phyloP scores from a whole-genome alignment of 768 basidiomycete species.

The Lactarius hatsudake region DNA sequence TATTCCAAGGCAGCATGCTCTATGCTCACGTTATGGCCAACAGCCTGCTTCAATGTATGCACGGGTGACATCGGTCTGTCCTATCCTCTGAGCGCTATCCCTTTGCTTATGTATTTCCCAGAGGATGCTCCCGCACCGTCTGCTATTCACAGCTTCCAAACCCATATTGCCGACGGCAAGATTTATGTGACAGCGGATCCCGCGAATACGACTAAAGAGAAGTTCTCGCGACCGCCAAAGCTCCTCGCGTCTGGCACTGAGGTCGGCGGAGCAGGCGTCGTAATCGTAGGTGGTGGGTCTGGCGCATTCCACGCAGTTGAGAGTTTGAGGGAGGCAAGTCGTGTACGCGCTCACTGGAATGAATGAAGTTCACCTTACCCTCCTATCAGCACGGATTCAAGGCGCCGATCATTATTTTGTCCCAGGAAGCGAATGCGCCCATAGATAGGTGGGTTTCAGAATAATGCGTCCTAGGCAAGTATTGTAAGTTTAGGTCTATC shows the following conservation, averaged over 20 bases:
- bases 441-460: slow-evolving; percentile 64
- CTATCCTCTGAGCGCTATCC: not conserved
- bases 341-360: not conserved
- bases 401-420: slow-evolving; percentile 73
- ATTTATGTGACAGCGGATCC: slow-evolving; percentile 75
- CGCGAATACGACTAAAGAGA: slow-evolving; percentile 58
- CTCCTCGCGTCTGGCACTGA: slow-evolving; percentile 48
- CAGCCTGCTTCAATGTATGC: slow-evolving; percentile 86
- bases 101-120: slow-evolving; percentile 33
- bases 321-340: slow-evolving; percentile 71
- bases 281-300: slow-evolving; percentile 85
- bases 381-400: slow-evolving; percentile 64
- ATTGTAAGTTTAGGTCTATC: not conserved
- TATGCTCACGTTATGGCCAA: not conserved
- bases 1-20: not conserved
- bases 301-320: slow-evolving; percentile 76
- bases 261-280: slow-evolving; percentile 58
- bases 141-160: slow-evolving; percentile 76
- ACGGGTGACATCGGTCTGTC: slow-evolving; percentile 73
- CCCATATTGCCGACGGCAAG: slow-evolving; percentile 63
- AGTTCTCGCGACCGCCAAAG: slow-evolving; percentile 60
- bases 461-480: not conserved
- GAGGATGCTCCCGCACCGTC: slow-evolving; percentile 89
- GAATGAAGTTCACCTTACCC: slow-evolving; percentile 1
- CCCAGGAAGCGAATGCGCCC: slow-evolving; percentile 76